phyloP scores from a whole-genome alignment of 2,329 filamentous ascomycete genomes.

The Iodosphaeria phyllophila region DNA sequence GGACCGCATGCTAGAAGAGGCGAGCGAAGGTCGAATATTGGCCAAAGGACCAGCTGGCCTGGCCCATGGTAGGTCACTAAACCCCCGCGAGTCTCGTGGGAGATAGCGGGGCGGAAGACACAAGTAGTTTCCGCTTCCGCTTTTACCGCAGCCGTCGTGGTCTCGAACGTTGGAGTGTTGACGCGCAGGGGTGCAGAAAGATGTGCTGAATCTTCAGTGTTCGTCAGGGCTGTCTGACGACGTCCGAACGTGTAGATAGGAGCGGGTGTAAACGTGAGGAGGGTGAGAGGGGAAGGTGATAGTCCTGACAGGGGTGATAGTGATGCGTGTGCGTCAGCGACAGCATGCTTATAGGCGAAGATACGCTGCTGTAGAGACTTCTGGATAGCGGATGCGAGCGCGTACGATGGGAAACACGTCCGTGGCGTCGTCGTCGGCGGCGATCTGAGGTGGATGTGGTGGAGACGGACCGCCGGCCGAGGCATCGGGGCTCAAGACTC shows the following conservation, averaged over 20 bases:
- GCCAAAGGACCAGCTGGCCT: conserved; percentile 84
- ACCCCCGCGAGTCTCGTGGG: conserved; percentile 63
- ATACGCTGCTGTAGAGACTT: conserved; percentile 23
- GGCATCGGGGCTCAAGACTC: no score
- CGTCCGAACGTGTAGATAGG: conserved; percentile 85
- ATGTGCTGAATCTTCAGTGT: conserved; percentile 21
- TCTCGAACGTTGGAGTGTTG: no score
- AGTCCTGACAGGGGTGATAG: no score
- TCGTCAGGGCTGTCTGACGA: conserved; percentile 41
- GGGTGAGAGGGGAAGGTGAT: conserved; percentile 44
- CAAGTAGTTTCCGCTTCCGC: conserved; percentile 18
- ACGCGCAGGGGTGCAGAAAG: conserved; percentile 23
- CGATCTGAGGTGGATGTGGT: conserved; percentile 18
- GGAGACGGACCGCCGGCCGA: no score
- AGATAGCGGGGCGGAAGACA: conserved; percentile 35
- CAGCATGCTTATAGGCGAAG: conserved; percentile 34
- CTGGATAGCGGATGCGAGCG: conserved; percentile 18
- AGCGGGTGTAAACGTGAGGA: conserved; percentile 66
- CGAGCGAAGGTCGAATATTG: conserved; percentile 62
- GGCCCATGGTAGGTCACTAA: conserved; percentile 92
- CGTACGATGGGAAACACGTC: conserved; percentile 16
- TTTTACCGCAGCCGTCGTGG: no score
- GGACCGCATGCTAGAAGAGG: conserved; percentile 23
- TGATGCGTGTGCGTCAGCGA: conserved; percentile 6
- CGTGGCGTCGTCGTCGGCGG: conserved; percentile 4